Conservation (phyloP, 2,329 filamentous ascomycete genomes). For the Colletotrichum ledebouriae region DNA sequence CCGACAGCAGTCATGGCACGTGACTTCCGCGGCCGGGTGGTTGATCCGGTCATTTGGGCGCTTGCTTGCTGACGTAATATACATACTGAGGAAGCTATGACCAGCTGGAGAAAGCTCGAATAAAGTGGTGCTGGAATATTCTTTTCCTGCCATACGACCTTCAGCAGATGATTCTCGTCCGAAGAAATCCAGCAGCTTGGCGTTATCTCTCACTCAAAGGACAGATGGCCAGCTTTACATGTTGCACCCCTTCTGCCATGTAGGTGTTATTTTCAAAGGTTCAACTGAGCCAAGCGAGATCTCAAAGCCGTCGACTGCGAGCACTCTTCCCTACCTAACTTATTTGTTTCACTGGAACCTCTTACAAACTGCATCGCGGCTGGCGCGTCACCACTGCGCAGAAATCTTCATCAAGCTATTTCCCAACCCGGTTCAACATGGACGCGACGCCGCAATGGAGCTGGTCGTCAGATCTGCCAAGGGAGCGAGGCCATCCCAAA, state of each 20-base stretch:
- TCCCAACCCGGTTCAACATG: slow-evolving; percentile 3
- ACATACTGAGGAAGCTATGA: slow-evolving; percentile 27
- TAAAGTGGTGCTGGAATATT: slow-evolving; percentile 43
- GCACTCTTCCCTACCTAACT: slow-evolving; percentile 8
- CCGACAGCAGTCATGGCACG: slow-evolving; percentile 5
- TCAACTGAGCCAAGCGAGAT: slow-evolving; percentile 23
- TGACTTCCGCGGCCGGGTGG: slow-evolving; percentile 9
- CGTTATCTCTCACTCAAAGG: slow-evolving; percentile 23
- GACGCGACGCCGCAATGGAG: slow-evolving; percentile 34
- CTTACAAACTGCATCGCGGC: not conserved
- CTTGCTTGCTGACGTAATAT: slow-evolving; percentile 21
- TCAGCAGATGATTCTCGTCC: slow-evolving; percentile 6
- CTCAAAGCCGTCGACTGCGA: not conserved
- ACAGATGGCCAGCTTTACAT: slow-evolving; percentile 25
- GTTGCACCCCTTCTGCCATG: slow-evolving; percentile 28
- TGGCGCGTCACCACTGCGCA: not conserved
- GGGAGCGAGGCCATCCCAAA: slow-evolving; percentile 7
- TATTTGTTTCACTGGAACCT: not conserved
- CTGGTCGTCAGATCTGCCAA: slow-evolving; percentile 34
- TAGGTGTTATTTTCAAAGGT: slow-evolving; percentile 32
- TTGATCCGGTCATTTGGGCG: slow-evolving; percentile 21
- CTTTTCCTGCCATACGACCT: slow-evolving; percentile 7
- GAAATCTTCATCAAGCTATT: not conserved
- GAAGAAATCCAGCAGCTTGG: slow-evolving; percentile 14
- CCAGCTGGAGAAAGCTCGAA: slow-evolving; percentile 27